Conservation (phyloP, 2,329 filamentous ascomycete genomes). For the Didymella arachidicola region DNA sequence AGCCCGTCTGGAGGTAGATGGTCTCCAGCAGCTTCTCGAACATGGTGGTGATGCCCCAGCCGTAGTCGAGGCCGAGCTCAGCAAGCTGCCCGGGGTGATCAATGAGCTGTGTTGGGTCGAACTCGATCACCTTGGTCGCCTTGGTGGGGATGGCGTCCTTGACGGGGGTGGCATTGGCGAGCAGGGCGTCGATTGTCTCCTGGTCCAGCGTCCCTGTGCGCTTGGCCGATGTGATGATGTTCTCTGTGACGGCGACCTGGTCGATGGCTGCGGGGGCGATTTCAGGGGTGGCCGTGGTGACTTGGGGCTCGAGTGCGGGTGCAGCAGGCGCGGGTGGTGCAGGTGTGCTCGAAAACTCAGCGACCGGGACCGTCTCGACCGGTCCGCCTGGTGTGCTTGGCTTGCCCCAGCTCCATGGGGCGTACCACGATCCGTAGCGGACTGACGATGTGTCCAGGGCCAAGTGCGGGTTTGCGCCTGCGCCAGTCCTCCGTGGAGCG, state of each 20-base stretch:
- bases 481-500: constrained; percentile 37
- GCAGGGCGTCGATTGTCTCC: constrained; percentile 35
- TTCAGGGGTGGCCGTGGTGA: constrained; percentile 45
- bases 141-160: constrained; percentile 25
- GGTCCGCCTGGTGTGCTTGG: constrained; percentile 37
- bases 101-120: constrained; percentile 64
- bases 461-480: constrained; percentile 25
- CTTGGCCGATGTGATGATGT: constrained; percentile 22
- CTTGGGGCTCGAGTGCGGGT: constrained; percentile 28
- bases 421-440: constrained; percentile 47
- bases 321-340: constrained; percentile 16
- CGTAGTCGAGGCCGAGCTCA: constrained; percentile 84
- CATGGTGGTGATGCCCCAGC: constrained; percentile 76
- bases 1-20: constrained; percentile 75
- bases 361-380: constrained; percentile 29
- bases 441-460: constrained; percentile 37
- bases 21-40: constrained; percentile 84
- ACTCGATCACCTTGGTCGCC: constrained; percentile 9
- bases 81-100: constrained; percentile 84
- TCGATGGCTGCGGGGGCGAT: constrained; percentile 49
- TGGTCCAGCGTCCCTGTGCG: constrained; percentile 21
- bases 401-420: constrained; percentile 46
- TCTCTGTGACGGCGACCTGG: constrained; percentile 36
- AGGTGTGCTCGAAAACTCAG: constrained; percentile 32
- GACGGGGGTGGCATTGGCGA: constrained; percentile 21